A percentile compares a stretch with the other conserved stretches of the same genome.
Conservation (phyloP, 1,284 basidiomycete genomes). For the Ganoderma meredithae region DNA sequence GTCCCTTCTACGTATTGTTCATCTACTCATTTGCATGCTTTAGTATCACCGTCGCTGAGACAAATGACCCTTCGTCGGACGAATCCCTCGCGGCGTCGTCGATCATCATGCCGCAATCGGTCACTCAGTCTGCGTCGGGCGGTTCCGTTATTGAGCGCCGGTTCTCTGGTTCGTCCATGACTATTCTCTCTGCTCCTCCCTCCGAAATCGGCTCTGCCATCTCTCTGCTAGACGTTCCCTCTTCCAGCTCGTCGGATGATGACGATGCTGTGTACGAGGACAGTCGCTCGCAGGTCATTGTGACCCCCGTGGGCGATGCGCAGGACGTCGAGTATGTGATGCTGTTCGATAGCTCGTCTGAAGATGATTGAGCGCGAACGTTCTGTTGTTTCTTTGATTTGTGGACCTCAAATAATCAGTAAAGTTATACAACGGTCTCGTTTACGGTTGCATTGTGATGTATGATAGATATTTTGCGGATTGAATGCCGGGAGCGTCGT, state of each 20-base stretch:
- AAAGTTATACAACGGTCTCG: neutral
- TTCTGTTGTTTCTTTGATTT: neutral
- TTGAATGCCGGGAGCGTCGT: slow-evolving; percentile 4
- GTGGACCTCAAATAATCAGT: neutral
- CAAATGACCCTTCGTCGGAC: slow-evolving; percentile 45
- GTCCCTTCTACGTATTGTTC: slow-evolving; percentile 17
- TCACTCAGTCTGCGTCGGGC: slow-evolving; percentile 32
- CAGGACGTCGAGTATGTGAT: slow-evolving; percentile 69
- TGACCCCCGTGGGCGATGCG: slow-evolving; percentile 37
- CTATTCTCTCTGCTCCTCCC: slow-evolving; percentile 46
- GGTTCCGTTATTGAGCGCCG: slow-evolving; percentile 33
- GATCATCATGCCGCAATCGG: slow-evolving; percentile 67
- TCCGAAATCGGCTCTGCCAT: slow-evolving; percentile 58
- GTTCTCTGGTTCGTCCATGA: slow-evolving; percentile 37
- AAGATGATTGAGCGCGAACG: slow-evolving; percentile 47
- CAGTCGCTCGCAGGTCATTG: slow-evolving; percentile 53
- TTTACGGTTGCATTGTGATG: slow-evolving; percentile 3
- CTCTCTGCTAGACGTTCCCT: slow-evolving; percentile 68
- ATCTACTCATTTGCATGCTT: slow-evolving; percentile 23
- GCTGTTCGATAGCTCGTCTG: slow-evolving; percentile 70
- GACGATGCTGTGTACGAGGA: slow-evolving; percentile 63
- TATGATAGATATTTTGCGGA: slow-evolving; percentile 13
- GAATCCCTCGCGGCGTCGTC: slow-evolving; percentile 70
- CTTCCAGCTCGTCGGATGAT: slow-evolving; percentile 52
- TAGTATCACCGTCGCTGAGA: slow-evolving; percentile 72